Conservation (phyloP, 768 basidiomycete species). For the Termitomyces sp. region DNA sequence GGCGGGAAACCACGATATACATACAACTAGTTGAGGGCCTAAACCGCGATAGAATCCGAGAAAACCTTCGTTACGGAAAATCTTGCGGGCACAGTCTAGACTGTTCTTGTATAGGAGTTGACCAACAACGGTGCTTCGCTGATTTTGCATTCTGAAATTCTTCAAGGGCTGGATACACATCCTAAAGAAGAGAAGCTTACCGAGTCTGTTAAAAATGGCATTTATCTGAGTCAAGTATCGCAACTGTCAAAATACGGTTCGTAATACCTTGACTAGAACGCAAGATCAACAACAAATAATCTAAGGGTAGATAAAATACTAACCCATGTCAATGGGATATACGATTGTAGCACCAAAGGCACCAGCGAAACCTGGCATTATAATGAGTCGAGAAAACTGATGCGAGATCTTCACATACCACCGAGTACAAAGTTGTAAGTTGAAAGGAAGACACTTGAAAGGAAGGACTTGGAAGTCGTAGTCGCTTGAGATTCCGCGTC, state of each 20-base stretch:
- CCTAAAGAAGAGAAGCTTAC: conserved; percentile 28
- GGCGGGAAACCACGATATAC: conserved; percentile 13
- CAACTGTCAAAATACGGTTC: not conserved
- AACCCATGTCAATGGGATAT: conserved; percentile 92
- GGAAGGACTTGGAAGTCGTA: conserved; percentile 27
- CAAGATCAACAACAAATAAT: conserved; percentile 8
- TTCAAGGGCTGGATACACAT: not conserved
- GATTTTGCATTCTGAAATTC: conserved; percentile 85
- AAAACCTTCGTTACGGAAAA: conserved; percentile 92
- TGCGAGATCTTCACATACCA: conserved; percentile 35
- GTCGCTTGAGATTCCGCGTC: conserved; percentile 32
- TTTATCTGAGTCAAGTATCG: not conserved
- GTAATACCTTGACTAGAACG: conserved; percentile 65
- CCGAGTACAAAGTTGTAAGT: conserved; percentile 87
- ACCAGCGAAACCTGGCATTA: conserved; percentile 71
- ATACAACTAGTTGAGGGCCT: conserved; percentile 88
- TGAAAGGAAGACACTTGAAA: conserved; percentile 57
- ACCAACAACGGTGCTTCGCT: conserved; percentile 93
- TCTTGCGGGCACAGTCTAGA: conserved; percentile 89
- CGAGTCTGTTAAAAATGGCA: conserved; percentile 43
- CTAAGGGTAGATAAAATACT: conserved; percentile 25
- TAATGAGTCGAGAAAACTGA: conserved; percentile 14
- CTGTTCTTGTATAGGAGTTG: conserved; percentile 97
- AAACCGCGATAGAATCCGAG: conserved; percentile 96
- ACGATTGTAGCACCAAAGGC: conserved; percentile 96